These are phyloP conservation scores for Phytopythium litorale DNA, from an alignment of 352 stramenopile species.

Conservation along the genomic window DNA sequence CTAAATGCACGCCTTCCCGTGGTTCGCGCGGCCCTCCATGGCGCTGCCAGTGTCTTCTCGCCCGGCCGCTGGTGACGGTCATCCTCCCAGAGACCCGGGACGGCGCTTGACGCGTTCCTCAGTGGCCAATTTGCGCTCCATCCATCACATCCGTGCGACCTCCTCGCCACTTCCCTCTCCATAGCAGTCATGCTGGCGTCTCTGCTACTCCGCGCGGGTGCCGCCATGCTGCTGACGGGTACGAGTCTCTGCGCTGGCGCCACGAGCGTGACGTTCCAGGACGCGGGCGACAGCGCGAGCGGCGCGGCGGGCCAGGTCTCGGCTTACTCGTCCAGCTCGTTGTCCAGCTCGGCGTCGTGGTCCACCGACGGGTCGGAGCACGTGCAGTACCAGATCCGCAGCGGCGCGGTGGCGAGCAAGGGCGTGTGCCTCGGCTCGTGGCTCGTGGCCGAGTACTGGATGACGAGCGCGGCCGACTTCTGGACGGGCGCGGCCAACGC, in stretches of 20 bases:
- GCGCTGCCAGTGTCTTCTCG: not conserved
- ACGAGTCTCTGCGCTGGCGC: not conserved
- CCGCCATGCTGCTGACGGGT: not conserved
- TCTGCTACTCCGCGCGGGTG: not conserved
- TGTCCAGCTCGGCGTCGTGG: conserved; percentile 1
- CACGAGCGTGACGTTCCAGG: conserved; percentile 6
- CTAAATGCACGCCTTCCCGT: conserved; percentile 3
- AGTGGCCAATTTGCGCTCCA: not conserved
- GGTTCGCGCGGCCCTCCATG: not conserved
- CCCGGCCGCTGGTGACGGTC: not conserved
- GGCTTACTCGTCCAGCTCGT: not conserved
- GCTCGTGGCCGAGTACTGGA: conserved; percentile 80
- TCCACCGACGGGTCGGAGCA: conserved; percentile 18
- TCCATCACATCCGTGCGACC: not conserved
- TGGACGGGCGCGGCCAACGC: conserved; percentile 52
- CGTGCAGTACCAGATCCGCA: conserved; percentile 57
- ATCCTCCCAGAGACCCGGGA: not conserved
- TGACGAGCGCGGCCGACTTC: conserved; percentile 54
- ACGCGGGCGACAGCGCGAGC: conserved; percentile 4
- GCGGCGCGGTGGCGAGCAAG: conserved; percentile 35
- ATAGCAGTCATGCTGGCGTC: not conserved
- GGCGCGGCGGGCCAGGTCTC: not conserved
- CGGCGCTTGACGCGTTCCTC: not conserved
- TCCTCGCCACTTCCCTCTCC: not conserved
- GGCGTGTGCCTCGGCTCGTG: conserved; percentile 77